phyloP scores from a whole-genome alignment of 371 early-diverging fungal species.

The Umbelopsis sp. region DNA sequence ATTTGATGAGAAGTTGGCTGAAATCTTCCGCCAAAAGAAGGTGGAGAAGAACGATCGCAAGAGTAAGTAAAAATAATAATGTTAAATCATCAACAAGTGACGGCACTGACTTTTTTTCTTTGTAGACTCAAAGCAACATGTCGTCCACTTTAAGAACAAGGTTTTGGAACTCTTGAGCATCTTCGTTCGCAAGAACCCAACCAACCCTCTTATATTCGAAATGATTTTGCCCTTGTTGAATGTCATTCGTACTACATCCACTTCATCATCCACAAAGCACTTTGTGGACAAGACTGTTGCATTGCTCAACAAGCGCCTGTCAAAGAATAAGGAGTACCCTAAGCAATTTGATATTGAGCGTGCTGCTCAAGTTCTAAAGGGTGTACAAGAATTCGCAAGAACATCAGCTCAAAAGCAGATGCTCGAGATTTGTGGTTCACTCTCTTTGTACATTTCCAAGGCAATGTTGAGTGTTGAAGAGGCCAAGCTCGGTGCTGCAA shows the following conservation, averaged over 20 bases:
- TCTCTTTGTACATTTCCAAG: slow-evolving; percentile 58
- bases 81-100: slow-evolving; percentile 17
- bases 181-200: slow-evolving; percentile 72
- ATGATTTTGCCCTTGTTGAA: slow-evolving; percentile 73
- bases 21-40: slow-evolving; percentile 87
- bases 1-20: slow-evolving; percentile 90
- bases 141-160: slow-evolving; percentile 88
- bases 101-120: not conserved
- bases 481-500: slow-evolving; percentile 34
- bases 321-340: slow-evolving; percentile 69
- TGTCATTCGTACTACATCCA: slow-evolving; percentile 56
- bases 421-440: slow-evolving; percentile 49
- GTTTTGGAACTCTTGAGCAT: slow-evolving; percentile 82
- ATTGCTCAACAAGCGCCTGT: slow-evolving; percentile 64
- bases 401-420: slow-evolving; percentile 51
- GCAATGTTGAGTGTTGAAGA: slow-evolving; percentile 60
- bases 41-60: slow-evolving; percentile 64
- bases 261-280: slow-evolving; percentile 61
- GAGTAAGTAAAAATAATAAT: slow-evolving; percentile 23
- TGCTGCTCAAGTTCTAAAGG: slow-evolving; percentile 60
- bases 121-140: slow-evolving; percentile 65
- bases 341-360: slow-evolving; percentile 50
- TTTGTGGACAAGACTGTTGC: slow-evolving; percentile 70
- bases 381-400: slow-evolving; percentile 74
- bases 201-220: slow-evolving; percentile 71